Conservation (phyloP, 2,329 filamentous ascomycete species). For the Trichoderma sp. region DNA sequence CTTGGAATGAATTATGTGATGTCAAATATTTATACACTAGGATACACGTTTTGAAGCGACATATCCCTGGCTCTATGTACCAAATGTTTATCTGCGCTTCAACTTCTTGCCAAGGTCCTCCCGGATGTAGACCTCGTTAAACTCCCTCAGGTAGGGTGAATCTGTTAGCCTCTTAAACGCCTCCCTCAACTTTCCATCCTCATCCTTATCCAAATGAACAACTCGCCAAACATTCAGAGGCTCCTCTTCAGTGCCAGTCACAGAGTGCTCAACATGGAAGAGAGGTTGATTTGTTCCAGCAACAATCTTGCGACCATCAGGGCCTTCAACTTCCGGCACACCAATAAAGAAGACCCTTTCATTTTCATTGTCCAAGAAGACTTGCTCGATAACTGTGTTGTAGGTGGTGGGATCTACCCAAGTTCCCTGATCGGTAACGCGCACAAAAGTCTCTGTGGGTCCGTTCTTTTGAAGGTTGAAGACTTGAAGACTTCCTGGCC, state of each 20-base stretch:
- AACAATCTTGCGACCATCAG: constrained; percentile 21
- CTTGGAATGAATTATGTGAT: not conserved
- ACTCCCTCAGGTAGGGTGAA: constrained; percentile 18
- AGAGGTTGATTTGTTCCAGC: constrained; percentile 21
- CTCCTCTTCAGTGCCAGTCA: constrained; percentile 9
- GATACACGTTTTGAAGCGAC: not conserved
- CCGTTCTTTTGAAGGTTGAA: constrained; percentile 20
- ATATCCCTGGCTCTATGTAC: not conserved
- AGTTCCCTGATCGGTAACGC: constrained; percentile 61
- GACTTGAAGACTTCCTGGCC: constrained; percentile 21
- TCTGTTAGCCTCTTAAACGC: not conserved
- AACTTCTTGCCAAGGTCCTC: constrained; percentile 20
- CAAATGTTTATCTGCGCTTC: not conserved
- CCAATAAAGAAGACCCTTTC: constrained; percentile 22
- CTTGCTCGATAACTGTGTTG: constrained; percentile 23
- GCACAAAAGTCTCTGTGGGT: constrained; percentile 30
- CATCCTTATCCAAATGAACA: constrained; percentile 19
- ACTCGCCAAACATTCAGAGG: constrained; percentile 22
- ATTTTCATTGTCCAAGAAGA: constrained; percentile 21
- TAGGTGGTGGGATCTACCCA: constrained; percentile 42
- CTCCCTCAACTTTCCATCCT: constrained; percentile 1
- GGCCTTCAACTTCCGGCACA: constrained; percentile 16
- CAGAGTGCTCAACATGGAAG: constrained; percentile 24
- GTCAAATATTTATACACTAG: not conserved
- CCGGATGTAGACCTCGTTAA: constrained; percentile 21